Evolutionary conservation across 306 rosid species (phyloP), one percentile per base, ranked within the genome.

Genomic region (Rubus idaeus): DNA sequence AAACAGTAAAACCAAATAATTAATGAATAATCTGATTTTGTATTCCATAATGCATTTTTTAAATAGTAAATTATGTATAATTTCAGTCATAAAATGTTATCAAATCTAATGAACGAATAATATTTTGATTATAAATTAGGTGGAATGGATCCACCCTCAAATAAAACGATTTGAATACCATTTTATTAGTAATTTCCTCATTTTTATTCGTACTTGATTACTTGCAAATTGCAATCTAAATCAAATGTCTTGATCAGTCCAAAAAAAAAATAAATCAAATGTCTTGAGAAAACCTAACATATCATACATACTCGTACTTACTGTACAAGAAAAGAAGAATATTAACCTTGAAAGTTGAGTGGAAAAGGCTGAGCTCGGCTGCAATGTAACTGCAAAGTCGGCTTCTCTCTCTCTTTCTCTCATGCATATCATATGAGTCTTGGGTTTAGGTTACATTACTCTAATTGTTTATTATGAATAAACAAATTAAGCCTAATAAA

Each of bases 351-450:
- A 66, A 77, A 61, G n/a, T 6, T 26, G 74, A 63, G 52, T 51
- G 74, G 65, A 23, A 77, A 74, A 84, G 75, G 68, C 80, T 84
- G 85, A 61, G 79, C 66, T 71, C 68, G 76, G 83, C 86, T 84
- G 86, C 83, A 61, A 26, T 79, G 18, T 71, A 76, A 80, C 87
- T 83, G 91, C 71, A 69, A 41, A 65, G 83, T 82, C 83, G 81
- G 85, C 82, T 82, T n/a, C 70, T 79, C 70, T 13, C 30, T 75
- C 37, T 4, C 73, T 16, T 8, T 44, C 35, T 37, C 55, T 56
- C 55, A 57, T 76, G 45, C 60, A 21, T 16, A 51, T 75, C 57
- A 42, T 16, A 46, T 66, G 52, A 67, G 47, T 65, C 76, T 76
- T 23, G 71, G 57, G 47, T 45, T 20, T 51, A 12, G 70, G 51